A percentile compares a stretch with the other conserved stretches of the same genome.
phyloP scores from a whole-genome alignment of 441 rosid genomes.

The Euphorbia schlechtendalii region DNA sequence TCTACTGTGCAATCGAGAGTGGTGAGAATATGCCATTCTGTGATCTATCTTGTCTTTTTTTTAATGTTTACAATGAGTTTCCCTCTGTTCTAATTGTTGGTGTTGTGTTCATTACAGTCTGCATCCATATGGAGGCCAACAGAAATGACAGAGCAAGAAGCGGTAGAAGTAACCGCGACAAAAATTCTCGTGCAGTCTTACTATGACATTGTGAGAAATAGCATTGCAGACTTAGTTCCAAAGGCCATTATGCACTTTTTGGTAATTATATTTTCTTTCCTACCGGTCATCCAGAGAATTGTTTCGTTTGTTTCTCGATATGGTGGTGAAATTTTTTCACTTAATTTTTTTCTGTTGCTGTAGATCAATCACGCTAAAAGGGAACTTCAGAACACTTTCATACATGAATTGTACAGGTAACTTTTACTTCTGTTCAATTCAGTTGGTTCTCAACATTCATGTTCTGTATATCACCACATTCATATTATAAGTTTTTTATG shows the following conservation, averaged over 20 bases:
- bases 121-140: constrained; percentile 33
- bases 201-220: constrained; percentile 36
- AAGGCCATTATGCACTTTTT: constrained; percentile 40
- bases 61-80: constrained; percentile 1
- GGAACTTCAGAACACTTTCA: constrained; percentile 30
- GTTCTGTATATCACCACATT: not conserved
- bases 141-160: constrained; percentile 30
- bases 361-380: constrained; percentile 42
- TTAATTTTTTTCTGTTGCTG: constrained; percentile 5
- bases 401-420: constrained; percentile 29
- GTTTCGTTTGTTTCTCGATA: not conserved
- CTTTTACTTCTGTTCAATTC: not conserved
- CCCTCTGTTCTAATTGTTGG: constrained; percentile 11
- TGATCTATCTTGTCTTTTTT: constrained; percentile 1
- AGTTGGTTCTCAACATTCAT: not conserved
- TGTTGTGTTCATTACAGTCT: constrained; percentile 27
- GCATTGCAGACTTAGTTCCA: constrained; percentile 36
- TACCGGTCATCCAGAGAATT: not conserved
- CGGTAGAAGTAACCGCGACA: constrained; percentile 26
- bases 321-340: not conserved
- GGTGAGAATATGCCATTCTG: constrained; percentile 23
- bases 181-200: constrained; percentile 34
- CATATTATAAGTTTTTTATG: no score
- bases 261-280: constrained; percentile 21
- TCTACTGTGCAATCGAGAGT: constrained; percentile 36